These are phyloP conservation scores for Pisolithus orientalis DNA, from an alignment of 768 basidiomycete genomes.

Conservation along the genomic window DNA sequence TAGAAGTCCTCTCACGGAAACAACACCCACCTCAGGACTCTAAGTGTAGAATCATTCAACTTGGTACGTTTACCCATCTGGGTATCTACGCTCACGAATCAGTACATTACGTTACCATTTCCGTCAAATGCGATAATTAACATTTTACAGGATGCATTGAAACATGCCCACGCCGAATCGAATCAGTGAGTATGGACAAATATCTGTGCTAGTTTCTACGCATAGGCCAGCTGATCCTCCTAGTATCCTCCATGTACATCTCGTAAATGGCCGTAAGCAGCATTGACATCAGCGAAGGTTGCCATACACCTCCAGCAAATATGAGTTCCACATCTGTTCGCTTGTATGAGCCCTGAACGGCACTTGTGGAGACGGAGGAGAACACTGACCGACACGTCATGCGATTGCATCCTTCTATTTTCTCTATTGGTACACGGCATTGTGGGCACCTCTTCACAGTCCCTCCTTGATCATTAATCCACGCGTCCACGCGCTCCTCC, in stretches of 20 bases:
- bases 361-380: not conserved
- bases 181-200: too few species aligned
- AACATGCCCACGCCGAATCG: too few species aligned
- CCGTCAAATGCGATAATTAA: too few species aligned
- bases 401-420: constrained; percentile 71
- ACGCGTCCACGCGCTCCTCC: constrained; percentile 32
- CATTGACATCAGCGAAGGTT: not conserved
- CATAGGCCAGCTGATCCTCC: not conserved
- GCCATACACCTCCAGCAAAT: not conserved
- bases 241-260: not conserved
- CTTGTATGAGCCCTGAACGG: not conserved
- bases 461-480: constrained; percentile 48
- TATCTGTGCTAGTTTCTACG: not conserved
- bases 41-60: too few species aligned
- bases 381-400: constrained; percentile 48
- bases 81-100: too few species aligned
- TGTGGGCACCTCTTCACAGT: constrained; percentile 69
- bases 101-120: too few species aligned
- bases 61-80: too few species aligned
- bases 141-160: too few species aligned
- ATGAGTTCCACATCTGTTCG: not conserved
- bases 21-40: too few species aligned
- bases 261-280: not conserved
- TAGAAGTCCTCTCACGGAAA: too few species aligned
- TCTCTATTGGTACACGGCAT: constrained; percentile 65